These are phyloP conservation scores for Leccinum variicolor DNA, from an alignment of 768 basidiomycete species.

Conservation along the genomic window DNA sequence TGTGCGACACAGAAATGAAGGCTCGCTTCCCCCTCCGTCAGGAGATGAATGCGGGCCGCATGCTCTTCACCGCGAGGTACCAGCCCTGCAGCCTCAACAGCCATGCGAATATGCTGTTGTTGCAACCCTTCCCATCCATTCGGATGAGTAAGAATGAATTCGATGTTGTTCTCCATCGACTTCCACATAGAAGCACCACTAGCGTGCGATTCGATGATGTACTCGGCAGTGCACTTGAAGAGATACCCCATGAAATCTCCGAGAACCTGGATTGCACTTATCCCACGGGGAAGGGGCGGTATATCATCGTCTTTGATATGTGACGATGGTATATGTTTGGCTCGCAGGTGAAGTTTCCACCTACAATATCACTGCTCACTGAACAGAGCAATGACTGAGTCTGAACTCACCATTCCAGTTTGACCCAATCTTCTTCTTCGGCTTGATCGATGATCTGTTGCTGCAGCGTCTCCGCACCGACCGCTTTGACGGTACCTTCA, in stretches of 20 bases:
- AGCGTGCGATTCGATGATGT: conserved; percentile 24
- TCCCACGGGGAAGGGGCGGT: conserved; percentile 21
- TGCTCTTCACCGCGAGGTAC: conserved; percentile 12
- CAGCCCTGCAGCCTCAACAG: conserved; percentile 23
- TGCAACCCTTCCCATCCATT: conserved; percentile 33
- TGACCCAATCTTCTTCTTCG: conserved; percentile 35
- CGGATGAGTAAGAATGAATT: conserved; percentile 28
- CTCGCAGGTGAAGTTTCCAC: conserved; percentile 36
- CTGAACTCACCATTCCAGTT: conserved; percentile 36
- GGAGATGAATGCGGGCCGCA: conserved; percentile 19
- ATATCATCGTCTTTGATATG: conserved; percentile 22
- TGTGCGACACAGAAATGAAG: conserved; percentile 39
- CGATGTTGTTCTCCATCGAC: conserved; percentile 18
- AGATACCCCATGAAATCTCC: conserved; percentile 29
- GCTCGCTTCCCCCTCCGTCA: conserved; percentile 28
- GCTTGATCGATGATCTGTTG: conserved; percentile 36
- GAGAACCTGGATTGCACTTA: conserved; percentile 19
- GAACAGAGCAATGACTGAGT: neutral
- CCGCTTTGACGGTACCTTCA: conserved; percentile 36
- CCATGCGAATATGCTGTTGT: conserved; percentile 28
- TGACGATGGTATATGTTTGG: conserved; percentile 23
- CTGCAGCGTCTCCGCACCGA: conserved; percentile 41
- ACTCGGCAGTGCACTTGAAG: conserved; percentile 20
- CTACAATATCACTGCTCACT: conserved; percentile 8
- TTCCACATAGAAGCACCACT: conserved; percentile 26